Conservation (phyloP, 805 yeast species). For the Lipomyces yamadae region DNA sequence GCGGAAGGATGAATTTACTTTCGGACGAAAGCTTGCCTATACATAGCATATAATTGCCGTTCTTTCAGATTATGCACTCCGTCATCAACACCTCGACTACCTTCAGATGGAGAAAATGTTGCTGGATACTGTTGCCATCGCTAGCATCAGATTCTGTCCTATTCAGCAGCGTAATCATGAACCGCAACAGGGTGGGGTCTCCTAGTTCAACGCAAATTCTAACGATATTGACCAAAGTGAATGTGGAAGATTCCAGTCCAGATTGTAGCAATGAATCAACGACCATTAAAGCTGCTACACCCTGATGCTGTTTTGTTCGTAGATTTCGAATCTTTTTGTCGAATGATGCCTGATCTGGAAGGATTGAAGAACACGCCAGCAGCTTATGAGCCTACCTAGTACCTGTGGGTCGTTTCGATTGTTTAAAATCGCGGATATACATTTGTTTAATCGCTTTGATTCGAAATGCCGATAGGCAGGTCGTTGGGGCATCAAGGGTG, state of each 20-base stretch:
- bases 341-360: slow-evolving; percentile 40
- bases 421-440: background rate
- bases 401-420: slow-evolving; percentile 1
- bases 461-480: background rate
- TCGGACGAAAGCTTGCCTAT: slow-evolving; percentile 22
- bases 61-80: slow-evolving; percentile 21
- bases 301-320: slow-evolving; percentile 18
- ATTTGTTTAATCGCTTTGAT: background rate
- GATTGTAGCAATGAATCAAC: slow-evolving; percentile 26
- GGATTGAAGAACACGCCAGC: slow-evolving; percentile 36
- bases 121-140: slow-evolving; percentile 10
- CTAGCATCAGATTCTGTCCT: slow-evolving; percentile 4
- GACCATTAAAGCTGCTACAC: slow-evolving; percentile 26
- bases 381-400: slow-evolving; percentile 25
- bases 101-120: slow-evolving; percentile 15
- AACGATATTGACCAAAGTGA: slow-evolving; percentile 15
- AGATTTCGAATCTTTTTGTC: slow-evolving; percentile 40
- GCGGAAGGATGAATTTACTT: slow-evolving; percentile 19
- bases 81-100: slow-evolving; percentile 22
- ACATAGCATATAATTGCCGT: slow-evolving; percentile 16
- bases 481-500: slow-evolving; percentile 3
- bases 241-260: slow-evolving; percentile 25
- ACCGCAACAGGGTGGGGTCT: slow-evolving; percentile 16
- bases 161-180: slow-evolving; percentile 14
- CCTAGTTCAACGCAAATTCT: slow-evolving; percentile 11